Evolutionary conservation across 2,329 filamentous ascomycete genomes (phyloP), one percentile per base, ranked within the genome.

Genomic region (Aspergillus transmontanensis): DNA sequence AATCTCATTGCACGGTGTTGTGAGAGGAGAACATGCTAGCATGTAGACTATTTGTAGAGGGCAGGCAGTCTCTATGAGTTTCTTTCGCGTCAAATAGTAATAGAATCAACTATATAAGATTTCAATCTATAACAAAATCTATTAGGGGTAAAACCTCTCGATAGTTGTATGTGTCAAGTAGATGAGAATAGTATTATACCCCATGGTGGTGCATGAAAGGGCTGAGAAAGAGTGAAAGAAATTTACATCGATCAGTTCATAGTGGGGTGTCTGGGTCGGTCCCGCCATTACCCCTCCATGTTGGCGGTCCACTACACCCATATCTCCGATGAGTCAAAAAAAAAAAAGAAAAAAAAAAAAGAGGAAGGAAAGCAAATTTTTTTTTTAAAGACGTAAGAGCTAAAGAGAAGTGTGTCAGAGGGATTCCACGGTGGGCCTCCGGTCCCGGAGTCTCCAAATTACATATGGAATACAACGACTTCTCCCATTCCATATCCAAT

Each of bases 391-490:
- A 26, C 3, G 11, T 12, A 16, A 28, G 23, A 48, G 23, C 14
- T n/a, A 41, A 16, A 36, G 34, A 36, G 19, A 26, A 23, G 12
- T 14, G 45, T 48, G 45, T 48, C 23, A 48, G 45, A n/a, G 26
- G 14, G 26, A 28, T 51, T 32, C 28, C 26, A 51, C 19, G 9
- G 32, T 39, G 51, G 50, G 10, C 58, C 30, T 66, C 64, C 64
- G 64, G 59, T 66, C 56, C 64, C 64, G 64, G 64, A 59, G 62
- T 41, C 32, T 45, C 28, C 23, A 60, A 55, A 30, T 39, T 43
- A 54, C n/a, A 39, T 59, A n/a, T 28, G 23, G 39, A 48, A 43
- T 39, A 21, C 39, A 53, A 26, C 30, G 32, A 36, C 53, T 23
- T 58, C 41, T 48, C 32, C 46, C 34, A 30, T 59, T 21, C 32